A percentile compares a stretch with the other conserved stretches of the same genome.
Conservation (phyloP, 2,329 filamentous ascomycete species). For the Allantophomopsis lycopodina region DNA sequence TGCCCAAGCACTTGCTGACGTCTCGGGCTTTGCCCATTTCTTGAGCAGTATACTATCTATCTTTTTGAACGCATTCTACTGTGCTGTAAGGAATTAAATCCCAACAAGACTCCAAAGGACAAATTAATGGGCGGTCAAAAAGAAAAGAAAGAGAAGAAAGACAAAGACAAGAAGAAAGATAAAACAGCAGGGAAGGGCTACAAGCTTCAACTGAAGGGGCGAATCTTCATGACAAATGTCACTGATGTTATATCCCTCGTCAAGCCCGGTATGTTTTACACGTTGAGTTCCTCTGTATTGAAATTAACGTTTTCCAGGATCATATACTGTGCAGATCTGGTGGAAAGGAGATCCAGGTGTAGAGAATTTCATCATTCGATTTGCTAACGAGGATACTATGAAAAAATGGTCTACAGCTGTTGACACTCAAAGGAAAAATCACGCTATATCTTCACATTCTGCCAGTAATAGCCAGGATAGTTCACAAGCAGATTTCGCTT, state of each 20-base stretch:
- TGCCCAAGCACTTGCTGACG: constrained; percentile 9
- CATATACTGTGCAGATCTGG: constrained; percentile 92
- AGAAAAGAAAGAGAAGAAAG: constrained; percentile 62
- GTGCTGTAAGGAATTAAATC: constrained; percentile 89
- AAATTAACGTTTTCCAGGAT: constrained; percentile 42
- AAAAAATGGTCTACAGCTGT: constrained; percentile 81
- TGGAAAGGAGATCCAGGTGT: constrained; percentile 96
- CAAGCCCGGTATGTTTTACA: constrained; percentile 58
- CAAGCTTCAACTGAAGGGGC: constrained; percentile 86
- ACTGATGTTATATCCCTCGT: constrained; percentile 82
- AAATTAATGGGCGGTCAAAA: constrained; percentile 54
- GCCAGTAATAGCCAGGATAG: constrained; percentile 27
- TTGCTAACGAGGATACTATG: constrained; percentile 82
- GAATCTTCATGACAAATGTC: constrained; percentile 98
- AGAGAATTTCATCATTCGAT: constrained; percentile 92
- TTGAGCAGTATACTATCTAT: constrained; percentile 79
- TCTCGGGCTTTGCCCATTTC: constrained; percentile 8
- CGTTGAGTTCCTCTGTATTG: neutral
- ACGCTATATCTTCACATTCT: constrained; percentile 33
- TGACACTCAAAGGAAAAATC: constrained; percentile 59
- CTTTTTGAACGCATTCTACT: constrained; percentile 91
- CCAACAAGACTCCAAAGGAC: constrained; percentile 62
- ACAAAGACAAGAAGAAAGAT: constrained; percentile 59
- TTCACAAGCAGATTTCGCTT: constrained; percentile 56
- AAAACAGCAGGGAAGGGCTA: constrained; percentile 53